Conservation (phyloP, 2,329 filamentous ascomycete species). For the Trichoderma arundinaceum region DNA sequence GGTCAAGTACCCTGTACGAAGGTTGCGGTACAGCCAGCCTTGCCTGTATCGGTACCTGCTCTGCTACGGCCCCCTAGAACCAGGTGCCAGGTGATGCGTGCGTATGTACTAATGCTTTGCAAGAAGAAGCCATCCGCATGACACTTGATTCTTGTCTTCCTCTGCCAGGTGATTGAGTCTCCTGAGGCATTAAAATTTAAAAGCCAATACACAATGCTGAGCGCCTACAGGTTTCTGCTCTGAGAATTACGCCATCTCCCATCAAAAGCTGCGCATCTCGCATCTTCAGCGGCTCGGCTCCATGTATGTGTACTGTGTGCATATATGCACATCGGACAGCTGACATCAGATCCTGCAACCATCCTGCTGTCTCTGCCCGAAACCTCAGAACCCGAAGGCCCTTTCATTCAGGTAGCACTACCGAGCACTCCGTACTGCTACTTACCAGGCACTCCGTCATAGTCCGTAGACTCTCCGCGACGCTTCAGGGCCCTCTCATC, state of each 20-base stretch:
- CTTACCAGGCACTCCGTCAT: background rate
- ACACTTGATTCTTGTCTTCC: background rate
- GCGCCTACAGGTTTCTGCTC: no score
- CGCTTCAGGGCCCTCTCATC: no score
- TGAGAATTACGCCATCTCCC: no score
- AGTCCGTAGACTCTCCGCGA: no score
- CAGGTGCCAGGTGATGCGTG: background rate
- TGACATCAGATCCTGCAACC: slow-evolving; percentile 27
- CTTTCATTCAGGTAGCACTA: background rate
- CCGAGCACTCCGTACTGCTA: background rate
- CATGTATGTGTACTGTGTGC: background rate
- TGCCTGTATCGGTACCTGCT: background rate
- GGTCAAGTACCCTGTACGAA: background rate
- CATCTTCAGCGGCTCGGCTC: background rate
- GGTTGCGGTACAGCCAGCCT: background rate
- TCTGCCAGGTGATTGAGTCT: no score
- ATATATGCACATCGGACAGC: slow-evolving; percentile 19
- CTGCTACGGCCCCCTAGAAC: background rate
- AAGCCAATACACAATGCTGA: no score
- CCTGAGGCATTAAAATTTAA: slow-evolving; percentile 3
- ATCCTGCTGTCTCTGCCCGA: background rate
- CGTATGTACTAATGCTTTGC: background rate
- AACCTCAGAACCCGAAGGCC: background rate
- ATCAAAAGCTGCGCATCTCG: background rate
- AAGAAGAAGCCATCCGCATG: background rate